A percentile compares a stretch with the other conserved stretches of the same genome.
Evolutionary conservation across 306 rosid genomes (phyloP).

Genomic region (Hippophae tibetana): DNA sequence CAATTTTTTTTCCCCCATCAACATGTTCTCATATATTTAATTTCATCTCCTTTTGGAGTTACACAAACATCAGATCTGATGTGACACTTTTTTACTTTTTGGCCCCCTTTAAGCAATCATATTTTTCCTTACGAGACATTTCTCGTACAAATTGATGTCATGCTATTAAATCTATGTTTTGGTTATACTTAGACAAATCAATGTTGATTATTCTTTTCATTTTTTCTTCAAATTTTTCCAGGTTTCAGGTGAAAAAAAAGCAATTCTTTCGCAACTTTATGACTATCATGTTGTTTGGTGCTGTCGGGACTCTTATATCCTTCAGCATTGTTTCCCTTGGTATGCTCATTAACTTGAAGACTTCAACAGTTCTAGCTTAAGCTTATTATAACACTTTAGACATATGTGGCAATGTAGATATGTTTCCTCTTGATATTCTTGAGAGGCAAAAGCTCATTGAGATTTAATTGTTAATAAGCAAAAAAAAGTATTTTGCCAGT

Average conservation of each 20-base stretch:
- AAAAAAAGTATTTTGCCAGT: too few species aligned
- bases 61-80: not conserved
- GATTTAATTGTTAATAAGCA: too few species aligned
- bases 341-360: constrained; percentile 18
- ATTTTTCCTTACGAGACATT: too few species aligned
- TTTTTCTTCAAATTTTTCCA: constrained; percentile 19
- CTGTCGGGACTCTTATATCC: constrained; percentile 83
- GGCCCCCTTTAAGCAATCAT: not conserved
- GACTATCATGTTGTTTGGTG: constrained; percentile 90
- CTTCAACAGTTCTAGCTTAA: not conserved
- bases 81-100: not conserved
- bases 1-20: too few species aligned
- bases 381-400: not conserved
- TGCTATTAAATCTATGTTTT: not conserved
- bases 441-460: too few species aligned
- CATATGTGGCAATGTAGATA: not conserved
- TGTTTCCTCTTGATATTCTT: too few species aligned
- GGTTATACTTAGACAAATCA: constrained; percentile 4
- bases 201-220: constrained; percentile 13
- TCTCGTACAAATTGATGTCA: not conserved
- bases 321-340: constrained; percentile 82
- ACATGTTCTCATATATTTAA: too few species aligned
- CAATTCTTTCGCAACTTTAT: constrained; percentile 85
- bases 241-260: constrained; percentile 98
- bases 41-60: not conserved